Conservation (phyloP, 2,329 filamentous ascomycete species). For the Pyricularia sp. region DNA sequence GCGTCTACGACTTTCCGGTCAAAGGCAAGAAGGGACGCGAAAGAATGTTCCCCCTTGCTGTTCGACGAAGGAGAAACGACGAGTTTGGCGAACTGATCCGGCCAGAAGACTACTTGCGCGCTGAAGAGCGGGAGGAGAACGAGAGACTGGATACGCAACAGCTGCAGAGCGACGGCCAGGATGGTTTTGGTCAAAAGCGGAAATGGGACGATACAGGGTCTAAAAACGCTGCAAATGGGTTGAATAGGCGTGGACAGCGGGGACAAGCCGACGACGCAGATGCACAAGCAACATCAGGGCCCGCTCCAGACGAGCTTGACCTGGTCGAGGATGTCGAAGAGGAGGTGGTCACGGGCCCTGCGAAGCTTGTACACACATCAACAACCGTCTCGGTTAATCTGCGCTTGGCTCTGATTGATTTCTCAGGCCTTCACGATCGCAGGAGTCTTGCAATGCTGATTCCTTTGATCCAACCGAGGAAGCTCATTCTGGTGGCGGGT, state of each 20-base stretch:
- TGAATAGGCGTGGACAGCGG: conserved; percentile 53
- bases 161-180: conserved; percentile 41
- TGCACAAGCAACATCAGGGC: neutral
- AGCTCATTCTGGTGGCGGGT: conserved; percentile 86
- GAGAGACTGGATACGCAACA: conserved; percentile 41
- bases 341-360: conserved; percentile 52
- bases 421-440: conserved; percentile 85
- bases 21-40: conserved; percentile 86
- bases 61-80: conserved; percentile 70
- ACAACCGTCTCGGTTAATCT: conserved; percentile 60
- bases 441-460: conserved; percentile 91
- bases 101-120: conserved; percentile 86
- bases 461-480: conserved; percentile 85
- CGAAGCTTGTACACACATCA: conserved; percentile 60
- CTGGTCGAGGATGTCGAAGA: conserved; percentile 45
- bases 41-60: conserved; percentile 80
- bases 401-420: conserved; percentile 81
- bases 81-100: conserved; percentile 93
- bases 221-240: conserved; percentile 22
- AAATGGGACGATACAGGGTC: conserved; percentile 72
- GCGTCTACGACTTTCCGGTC: conserved; percentile 89
- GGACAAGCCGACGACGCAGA: conserved; percentile 20
- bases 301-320: conserved; percentile 41
- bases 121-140: conserved; percentile 76
- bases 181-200: conserved; percentile 78